A percentile compares a stretch with the other conserved stretches of the same genome.
Conservation (phyloP, 1,284 basidiomycete genomes). For the Singerocomus rubriflavus region DNA sequence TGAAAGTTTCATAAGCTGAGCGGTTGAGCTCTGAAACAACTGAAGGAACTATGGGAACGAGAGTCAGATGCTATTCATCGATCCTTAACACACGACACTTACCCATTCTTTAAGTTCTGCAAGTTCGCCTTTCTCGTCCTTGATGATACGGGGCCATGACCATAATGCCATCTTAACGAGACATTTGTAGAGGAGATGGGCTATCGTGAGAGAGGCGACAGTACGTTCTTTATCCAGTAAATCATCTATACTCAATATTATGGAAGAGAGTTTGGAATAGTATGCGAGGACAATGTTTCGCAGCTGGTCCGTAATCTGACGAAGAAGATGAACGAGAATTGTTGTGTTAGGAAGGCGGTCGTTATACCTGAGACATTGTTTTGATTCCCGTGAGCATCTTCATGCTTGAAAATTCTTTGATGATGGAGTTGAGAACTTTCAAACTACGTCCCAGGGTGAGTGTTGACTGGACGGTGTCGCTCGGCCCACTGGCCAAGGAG, state of each 20-base stretch:
- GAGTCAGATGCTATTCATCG: constrained; percentile 2
- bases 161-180: constrained; percentile 63
- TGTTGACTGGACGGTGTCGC: constrained; percentile 42
- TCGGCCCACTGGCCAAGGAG: constrained; percentile 42
- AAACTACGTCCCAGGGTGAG: constrained; percentile 61
- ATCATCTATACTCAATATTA: constrained; percentile 42
- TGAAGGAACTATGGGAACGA: constrained; percentile 45
- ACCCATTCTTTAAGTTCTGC: constrained; percentile 54
- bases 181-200: constrained; percentile 70
- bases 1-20: constrained; percentile 52
- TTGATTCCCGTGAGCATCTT: constrained; percentile 67
- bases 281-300: constrained; percentile 52
- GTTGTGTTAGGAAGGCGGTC: not conserved
- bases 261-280: constrained; percentile 50
- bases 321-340: constrained; percentile 3
- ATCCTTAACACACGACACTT: constrained; percentile 20
- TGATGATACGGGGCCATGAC: constrained; percentile 62
- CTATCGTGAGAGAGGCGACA: constrained; percentile 53
- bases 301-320: constrained; percentile 55
- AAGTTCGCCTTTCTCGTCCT: constrained; percentile 40
- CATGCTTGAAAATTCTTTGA: constrained; percentile 65
- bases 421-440: constrained; percentile 56
- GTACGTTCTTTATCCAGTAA: constrained; percentile 39
- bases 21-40: constrained; percentile 57
- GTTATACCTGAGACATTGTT: constrained; percentile 57